phyloP scores from a whole-genome alignment of 768 basidiomycete genomes.

The Phylloporus rhodoxanthus region DNA sequence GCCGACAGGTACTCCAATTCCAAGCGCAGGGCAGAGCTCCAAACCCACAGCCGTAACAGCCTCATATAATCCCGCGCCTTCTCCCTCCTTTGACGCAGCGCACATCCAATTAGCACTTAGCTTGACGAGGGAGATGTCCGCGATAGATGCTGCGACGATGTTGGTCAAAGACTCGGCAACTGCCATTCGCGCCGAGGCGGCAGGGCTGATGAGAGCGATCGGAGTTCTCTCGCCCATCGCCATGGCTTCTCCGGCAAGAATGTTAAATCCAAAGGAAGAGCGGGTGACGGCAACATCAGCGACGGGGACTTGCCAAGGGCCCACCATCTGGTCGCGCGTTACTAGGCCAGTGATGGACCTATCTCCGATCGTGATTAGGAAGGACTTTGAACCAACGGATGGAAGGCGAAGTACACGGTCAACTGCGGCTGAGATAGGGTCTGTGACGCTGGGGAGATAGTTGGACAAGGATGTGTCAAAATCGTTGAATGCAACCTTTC shows the following conservation, averaged over 20 bases:
- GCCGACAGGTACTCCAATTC: constrained; percentile 94
- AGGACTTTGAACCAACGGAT: constrained; percentile 90
- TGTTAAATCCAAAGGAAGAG: constrained; percentile 89
- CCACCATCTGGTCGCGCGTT: constrained; percentile 97
- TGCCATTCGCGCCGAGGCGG: constrained; percentile 93
- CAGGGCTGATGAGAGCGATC: constrained; percentile 77
- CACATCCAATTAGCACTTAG: constrained; percentile 99
- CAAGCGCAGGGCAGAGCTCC: constrained; percentile 89
- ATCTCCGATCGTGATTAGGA: constrained; percentile 98
- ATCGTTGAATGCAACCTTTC: constrained; percentile 33
- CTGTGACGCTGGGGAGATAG: constrained; percentile 51
- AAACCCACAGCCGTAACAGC: constrained; percentile 88
- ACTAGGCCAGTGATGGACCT: constrained; percentile 91
- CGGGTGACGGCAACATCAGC: constrained; percentile 96
- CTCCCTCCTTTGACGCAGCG: constrained; percentile 82
- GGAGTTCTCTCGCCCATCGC: constrained; percentile 97
- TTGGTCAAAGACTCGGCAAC: constrained; percentile 93
- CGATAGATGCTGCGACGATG: constrained; percentile 73
- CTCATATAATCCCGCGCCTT: constrained; percentile 84
- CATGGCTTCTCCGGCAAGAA: constrained; percentile 88
- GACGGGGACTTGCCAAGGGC: constrained; percentile 97
- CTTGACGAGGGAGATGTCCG: constrained; percentile 70
- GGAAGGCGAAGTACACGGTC: constrained; percentile 85
- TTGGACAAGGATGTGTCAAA: constrained; percentile 71
- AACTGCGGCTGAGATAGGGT: constrained; percentile 58